Evolutionary conservation across 306 rosid species (phyloP).

Genomic region (Rosa rugosa): DNA sequence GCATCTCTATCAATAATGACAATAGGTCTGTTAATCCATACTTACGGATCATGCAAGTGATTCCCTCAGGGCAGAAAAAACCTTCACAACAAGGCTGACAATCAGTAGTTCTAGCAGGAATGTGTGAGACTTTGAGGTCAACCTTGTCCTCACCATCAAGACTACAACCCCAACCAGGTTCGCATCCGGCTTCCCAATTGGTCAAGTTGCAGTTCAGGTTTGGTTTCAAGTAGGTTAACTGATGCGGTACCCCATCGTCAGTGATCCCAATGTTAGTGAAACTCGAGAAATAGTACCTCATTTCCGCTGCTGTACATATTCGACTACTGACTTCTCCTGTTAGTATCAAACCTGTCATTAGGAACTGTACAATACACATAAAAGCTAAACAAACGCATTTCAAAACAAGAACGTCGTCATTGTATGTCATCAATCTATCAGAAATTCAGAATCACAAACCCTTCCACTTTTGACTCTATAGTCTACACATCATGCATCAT

Average conservation of each 20-base stretch:
- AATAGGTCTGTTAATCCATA: conserved; percentile 28
- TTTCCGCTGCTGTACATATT: conserved; percentile 62
- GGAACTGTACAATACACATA: conserved; percentile 5
- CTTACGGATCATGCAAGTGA: conserved; percentile 92
- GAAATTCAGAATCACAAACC: no score
- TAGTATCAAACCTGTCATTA: conserved; percentile 22
- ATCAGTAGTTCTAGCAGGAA: conserved; percentile 47
- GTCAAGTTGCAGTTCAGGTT: conserved; percentile 72
- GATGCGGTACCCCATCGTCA: conserved; percentile 15
- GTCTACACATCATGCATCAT: no score
- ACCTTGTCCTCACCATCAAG: conserved; percentile 19
- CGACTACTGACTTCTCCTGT: conserved; percentile 60
- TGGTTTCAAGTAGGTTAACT: conserved; percentile 50
- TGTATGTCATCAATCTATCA: not conserved
- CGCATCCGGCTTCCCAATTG: conserved; percentile 72
- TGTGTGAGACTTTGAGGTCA: conserved; percentile 35
- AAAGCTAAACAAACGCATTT: not conserved
- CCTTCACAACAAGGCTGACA: conserved; percentile 85
- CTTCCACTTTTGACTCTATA: no score
- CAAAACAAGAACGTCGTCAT: not conserved
- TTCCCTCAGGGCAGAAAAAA: conserved; percentile 75
- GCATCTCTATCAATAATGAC: not conserved
- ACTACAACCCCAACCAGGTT: conserved; percentile 89
- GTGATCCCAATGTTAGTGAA: conserved; percentile 29
- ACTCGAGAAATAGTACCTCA: conserved; percentile 53